A percentile compares a stretch with the other conserved stretches of the same genome.
These are phyloP conservation scores for Ophiostoma sp. DNA, from an alignment of 2,329 filamentous ascomycete genomes.

Conservation along the genomic window DNA sequence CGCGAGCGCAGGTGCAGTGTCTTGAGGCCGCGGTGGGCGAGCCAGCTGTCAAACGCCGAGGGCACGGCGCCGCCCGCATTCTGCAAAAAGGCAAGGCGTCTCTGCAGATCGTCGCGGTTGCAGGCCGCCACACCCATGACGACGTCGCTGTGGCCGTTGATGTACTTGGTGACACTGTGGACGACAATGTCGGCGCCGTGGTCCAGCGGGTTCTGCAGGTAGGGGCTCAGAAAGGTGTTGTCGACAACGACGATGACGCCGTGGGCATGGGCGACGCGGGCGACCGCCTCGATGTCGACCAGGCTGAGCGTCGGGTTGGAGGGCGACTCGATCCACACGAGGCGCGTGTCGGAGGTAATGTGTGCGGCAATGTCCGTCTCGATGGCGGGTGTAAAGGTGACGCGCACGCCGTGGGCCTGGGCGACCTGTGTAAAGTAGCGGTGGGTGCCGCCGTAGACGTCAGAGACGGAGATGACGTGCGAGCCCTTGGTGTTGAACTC, in stretches of 20 bases:
- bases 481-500: constrained; percentile 50
- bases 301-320: constrained; percentile 91
- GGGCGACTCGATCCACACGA: constrained; percentile 95
- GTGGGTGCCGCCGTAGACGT: constrained; percentile 97
- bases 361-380: constrained; percentile 80
- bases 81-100: constrained; percentile 81
- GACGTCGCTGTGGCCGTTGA: constrained; percentile 95
- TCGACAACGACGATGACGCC: constrained; percentile 96
- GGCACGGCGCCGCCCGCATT: constrained; percentile 96
- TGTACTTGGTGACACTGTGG: constrained; percentile 97
- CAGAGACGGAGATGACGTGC: constrained; percentile 92
- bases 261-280: constrained; percentile 74
- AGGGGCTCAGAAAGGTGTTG: constrained; percentile 96
- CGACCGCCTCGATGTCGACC: constrained; percentile 86
- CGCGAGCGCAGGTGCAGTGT: constrained; percentile 88
- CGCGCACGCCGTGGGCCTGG: constrained; percentile 84
- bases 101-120: constrained; percentile 75
- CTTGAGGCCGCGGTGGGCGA: constrained; percentile 94
- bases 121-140: constrained; percentile 96
- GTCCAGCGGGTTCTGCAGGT: constrained; percentile 92
- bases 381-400: constrained; percentile 90
- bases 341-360: constrained; percentile 81
- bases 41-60: constrained; percentile 94
- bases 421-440: constrained; percentile 98
- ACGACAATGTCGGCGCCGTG: constrained; percentile 95